These are phyloP conservation scores for Colletotrichum sp. DNA, from an alignment of 2,329 filamentous ascomycete genomes.

Conservation along the genomic window DNA sequence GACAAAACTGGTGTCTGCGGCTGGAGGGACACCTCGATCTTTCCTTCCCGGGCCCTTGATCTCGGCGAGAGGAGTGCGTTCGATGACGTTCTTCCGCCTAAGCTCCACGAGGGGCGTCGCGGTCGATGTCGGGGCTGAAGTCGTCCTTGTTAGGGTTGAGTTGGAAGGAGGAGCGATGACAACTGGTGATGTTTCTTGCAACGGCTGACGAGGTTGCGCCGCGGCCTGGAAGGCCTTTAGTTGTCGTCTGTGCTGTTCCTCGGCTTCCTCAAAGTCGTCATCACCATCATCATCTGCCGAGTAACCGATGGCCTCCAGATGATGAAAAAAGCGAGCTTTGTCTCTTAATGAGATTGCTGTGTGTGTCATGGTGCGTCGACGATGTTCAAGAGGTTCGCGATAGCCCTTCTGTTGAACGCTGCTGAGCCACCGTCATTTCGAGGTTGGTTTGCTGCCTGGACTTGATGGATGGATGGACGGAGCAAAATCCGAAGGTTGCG, in stretches of 20 bases:
- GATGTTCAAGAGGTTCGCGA: background rate
- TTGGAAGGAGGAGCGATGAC: background rate
- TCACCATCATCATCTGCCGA: constrained; percentile 29
- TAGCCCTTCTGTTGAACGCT: background rate
- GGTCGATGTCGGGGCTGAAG: constrained; percentile 9
- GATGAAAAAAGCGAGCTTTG: constrained; percentile 52
- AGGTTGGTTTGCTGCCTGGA: background rate
- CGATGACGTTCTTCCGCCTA: constrained; percentile 4
- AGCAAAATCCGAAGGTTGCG: background rate
- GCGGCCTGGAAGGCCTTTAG: background rate
- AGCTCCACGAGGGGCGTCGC: background rate
- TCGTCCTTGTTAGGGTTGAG: background rate
- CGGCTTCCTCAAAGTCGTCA: constrained; percentile 29
- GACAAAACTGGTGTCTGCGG: constrained; percentile 25
- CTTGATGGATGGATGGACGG: background rate
- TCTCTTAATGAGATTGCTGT: constrained; percentile 32
- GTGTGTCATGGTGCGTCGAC: constrained; percentile 22
- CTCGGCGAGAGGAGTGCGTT: constrained; percentile 29
- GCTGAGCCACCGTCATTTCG: constrained; percentile 7
- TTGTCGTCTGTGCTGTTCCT: constrained; percentile 21
- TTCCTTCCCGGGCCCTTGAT: constrained; percentile 16
- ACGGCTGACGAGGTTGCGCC: constrained; percentile 6
- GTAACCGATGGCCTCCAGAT: constrained; percentile 35
- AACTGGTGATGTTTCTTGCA: constrained; percentile 3
- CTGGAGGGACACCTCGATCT: background rate